A percentile compares a stretch with the other conserved stretches of the same genome.
Evolutionary conservation across 106 monocot genomes (phyloP).

Genomic region (Iris macrosiphon): DNA sequence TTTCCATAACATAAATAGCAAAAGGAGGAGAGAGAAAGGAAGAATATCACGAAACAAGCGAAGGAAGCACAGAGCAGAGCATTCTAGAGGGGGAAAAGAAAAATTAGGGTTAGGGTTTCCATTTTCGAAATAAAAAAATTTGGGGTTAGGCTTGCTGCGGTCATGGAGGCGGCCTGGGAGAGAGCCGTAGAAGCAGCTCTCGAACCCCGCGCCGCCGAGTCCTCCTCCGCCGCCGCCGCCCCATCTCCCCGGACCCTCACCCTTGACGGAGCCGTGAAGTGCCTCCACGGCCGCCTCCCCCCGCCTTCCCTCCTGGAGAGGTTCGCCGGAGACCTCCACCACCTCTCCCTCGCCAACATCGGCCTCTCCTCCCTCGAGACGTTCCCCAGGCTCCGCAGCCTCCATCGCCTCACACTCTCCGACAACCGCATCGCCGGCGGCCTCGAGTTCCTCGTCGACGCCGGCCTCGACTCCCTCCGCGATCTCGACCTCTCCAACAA

Average conservation of each 20-base stretch:
- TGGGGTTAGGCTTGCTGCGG: no score
- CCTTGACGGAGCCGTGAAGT: conserved; percentile 77
- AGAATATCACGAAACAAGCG: no score
- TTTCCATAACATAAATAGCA: no score
- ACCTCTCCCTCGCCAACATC: conserved; percentile 75
- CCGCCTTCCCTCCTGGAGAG: conserved; percentile 56
- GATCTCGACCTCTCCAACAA: conserved; percentile 91
- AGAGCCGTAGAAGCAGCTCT: conserved; percentile 76
- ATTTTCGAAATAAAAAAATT: no score
- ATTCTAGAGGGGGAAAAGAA: no score
- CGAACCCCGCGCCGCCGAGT: conserved; percentile 25
- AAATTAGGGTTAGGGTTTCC: no score
- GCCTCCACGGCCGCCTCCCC: conserved; percentile 60
- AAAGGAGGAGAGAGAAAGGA: no score
- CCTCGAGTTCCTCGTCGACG: conserved; percentile 62
- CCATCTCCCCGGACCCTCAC: conserved; percentile 56
- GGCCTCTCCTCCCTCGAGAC: conserved; percentile 67
- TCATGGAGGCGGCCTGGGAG: conserved; percentile 91
- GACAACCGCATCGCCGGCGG: conserved; percentile 87
- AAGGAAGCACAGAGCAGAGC: no score
- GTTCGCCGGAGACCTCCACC: conserved; percentile 58
- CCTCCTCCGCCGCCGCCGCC: conserved; percentile 27
- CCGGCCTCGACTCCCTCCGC: conserved; percentile 67
- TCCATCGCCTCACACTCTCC: conserved; percentile 67
- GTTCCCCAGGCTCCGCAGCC: conserved; percentile 58